Conservation (phyloP, 139 green algal genomes). For the Chlamydomonas sp. region DNA sequence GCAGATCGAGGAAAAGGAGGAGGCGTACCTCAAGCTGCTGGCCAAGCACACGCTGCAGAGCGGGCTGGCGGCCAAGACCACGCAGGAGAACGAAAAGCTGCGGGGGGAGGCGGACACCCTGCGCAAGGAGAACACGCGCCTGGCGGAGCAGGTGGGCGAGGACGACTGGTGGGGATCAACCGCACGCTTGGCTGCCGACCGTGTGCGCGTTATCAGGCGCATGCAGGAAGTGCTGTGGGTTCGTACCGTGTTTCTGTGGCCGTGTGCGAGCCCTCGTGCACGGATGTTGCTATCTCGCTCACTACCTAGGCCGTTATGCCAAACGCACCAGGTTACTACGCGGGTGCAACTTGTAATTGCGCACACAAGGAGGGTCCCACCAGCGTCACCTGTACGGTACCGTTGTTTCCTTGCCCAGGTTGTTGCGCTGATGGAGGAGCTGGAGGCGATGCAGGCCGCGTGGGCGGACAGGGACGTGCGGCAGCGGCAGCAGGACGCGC, state of each 20-base stretch:
- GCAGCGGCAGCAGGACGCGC: slow-evolving; percentile 41
- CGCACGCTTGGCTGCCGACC: no score
- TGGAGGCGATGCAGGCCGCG: slow-evolving; percentile 48
- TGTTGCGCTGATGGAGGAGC: slow-evolving; percentile 42
- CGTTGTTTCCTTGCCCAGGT: background rate
- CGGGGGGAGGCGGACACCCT: slow-evolving; percentile 19
- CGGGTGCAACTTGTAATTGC: no score
- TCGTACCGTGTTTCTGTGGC: no score
- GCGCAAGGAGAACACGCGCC: slow-evolving; percentile 31
- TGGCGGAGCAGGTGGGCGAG: slow-evolving; percentile 41
- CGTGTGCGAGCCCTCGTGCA: no score
- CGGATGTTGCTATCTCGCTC: no score
- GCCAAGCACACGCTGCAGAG: slow-evolving; percentile 52
- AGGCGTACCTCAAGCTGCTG: slow-evolving; percentile 49
- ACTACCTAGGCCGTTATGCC: no score
- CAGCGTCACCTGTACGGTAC: background rate
- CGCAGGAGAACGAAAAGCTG: slow-evolving; percentile 30
- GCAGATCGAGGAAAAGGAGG: slow-evolving; percentile 43
- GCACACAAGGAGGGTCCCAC: no score
- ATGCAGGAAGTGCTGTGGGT: no score
- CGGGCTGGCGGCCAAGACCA: slow-evolving; percentile 41
- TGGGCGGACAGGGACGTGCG: slow-evolving; percentile 49
- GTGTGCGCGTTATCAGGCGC: no score
- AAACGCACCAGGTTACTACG: no score
- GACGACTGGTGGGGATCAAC: background rate